phyloP scores from a whole-genome alignment of 306 rosid species.

The Amphicarpaea edgeworthii region DNA sequence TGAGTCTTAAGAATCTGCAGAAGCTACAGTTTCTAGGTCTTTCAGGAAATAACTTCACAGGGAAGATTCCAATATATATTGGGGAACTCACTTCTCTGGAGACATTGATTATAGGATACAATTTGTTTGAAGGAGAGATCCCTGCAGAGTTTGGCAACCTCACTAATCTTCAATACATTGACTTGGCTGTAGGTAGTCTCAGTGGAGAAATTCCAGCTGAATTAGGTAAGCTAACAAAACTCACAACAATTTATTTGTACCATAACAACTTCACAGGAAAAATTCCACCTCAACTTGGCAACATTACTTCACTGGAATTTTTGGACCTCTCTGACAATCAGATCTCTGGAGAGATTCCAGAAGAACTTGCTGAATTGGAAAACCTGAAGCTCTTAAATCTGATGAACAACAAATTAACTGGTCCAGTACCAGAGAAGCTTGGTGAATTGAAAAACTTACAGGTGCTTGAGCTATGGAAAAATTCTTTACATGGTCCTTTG shows the following conservation, averaged over 20 bases:
- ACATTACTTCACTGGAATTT: conserved; percentile 65
- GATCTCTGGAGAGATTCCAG: conserved; percentile 86
- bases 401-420: conserved; percentile 78
- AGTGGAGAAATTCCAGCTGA: conserved; percentile 82
- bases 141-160: conserved; percentile 86
- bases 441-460: conserved; percentile 69
- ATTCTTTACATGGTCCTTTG: conserved; percentile 73
- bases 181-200: conserved; percentile 81
- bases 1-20: conserved; percentile 64
- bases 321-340: conserved; percentile 88
- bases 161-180: conserved; percentile 80
- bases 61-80: conserved; percentile 66
- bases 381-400: conserved; percentile 80
- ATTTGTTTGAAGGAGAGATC: conserved; percentile 74
- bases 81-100: conserved; percentile 75
- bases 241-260: conserved; percentile 75
- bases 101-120: conserved; percentile 84
- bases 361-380: conserved; percentile 64
- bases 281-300: conserved; percentile 76
- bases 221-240: conserved; percentile 70
- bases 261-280: conserved; percentile 75
- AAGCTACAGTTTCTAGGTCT: conserved; percentile 84
- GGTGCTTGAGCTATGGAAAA: conserved; percentile 82
- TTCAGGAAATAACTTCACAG: conserved; percentile 82
- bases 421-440: conserved; percentile 71